Conservation (phyloP, 495 filamentous ascomycete genomes). For the Penicillium mononematosum region DNA sequence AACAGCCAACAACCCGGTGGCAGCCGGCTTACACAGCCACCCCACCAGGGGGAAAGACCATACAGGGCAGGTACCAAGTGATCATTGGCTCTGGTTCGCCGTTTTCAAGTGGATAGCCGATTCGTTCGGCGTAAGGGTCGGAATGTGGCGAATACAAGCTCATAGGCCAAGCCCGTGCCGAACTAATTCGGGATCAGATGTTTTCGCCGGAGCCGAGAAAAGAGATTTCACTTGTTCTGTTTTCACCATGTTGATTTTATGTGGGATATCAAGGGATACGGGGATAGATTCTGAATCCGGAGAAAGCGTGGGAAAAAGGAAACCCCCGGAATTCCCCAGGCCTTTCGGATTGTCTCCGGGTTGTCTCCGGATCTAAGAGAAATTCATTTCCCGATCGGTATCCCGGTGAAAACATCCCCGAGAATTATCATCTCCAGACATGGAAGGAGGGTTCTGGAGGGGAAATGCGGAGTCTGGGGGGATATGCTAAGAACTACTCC, state of each 20-base stretch:
- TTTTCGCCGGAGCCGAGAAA: slow-evolving; percentile 12
- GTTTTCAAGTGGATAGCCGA: slow-evolving; percentile 25
- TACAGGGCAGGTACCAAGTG: slow-evolving; percentile 20
- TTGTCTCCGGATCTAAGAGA: slow-evolving; percentile 1
- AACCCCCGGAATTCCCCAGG: slow-evolving; percentile 21
- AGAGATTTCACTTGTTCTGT: neutral
- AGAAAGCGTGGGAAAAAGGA: slow-evolving; percentile 7
- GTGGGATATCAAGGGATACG: neutral
- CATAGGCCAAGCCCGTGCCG: slow-evolving; percentile 8
- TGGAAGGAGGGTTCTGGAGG: slow-evolving; percentile 7
- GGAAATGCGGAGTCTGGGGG: slow-evolving; percentile 27
- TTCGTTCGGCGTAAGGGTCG: slow-evolving; percentile 15
- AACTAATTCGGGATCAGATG: slow-evolving; percentile 18
- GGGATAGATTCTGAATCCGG: slow-evolving; percentile 11
- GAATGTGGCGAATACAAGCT: slow-evolving; percentile 16
- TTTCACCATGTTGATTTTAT: too few species aligned
- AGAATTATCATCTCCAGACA: neutral
- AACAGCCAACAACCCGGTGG: slow-evolving; percentile 17
- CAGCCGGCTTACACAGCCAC: slow-evolving; percentile 22
- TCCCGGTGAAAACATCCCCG: slow-evolving; percentile 22
- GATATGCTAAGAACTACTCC: neutral
- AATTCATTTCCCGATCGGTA: slow-evolving; percentile 21
- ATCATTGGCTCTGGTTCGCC: slow-evolving; percentile 25
- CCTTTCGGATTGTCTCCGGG: slow-evolving; percentile 18
- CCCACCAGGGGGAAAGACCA: slow-evolving; percentile 20